Evolutionary conservation across 345 rosid species (phyloP).

Genomic region (Ceriops decandra): DNA sequence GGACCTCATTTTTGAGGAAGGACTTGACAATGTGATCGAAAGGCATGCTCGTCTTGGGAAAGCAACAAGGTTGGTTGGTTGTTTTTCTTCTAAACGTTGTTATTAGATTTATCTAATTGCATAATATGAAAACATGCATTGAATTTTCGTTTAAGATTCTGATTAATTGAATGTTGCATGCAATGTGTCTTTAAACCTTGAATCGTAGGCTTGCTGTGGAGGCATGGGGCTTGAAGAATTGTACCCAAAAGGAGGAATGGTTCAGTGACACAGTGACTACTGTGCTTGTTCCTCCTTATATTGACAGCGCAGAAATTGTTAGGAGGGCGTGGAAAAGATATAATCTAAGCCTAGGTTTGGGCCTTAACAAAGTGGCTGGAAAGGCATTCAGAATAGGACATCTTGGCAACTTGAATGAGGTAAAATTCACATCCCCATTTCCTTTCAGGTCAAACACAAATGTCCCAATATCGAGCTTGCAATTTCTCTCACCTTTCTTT

Average conservation of each 20-base stretch:
- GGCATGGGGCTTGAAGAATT: conserved; percentile 99
- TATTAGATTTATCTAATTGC: background rate
- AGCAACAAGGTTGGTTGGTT: conserved; percentile 66
- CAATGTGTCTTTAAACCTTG: background rate
- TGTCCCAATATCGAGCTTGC: background rate
- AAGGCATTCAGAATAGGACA: conserved; percentile 98
- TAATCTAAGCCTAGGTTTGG: conserved; percentile 93
- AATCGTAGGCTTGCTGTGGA: conserved; percentile 84
- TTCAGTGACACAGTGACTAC: conserved; percentile 97
- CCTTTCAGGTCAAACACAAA: background rate
- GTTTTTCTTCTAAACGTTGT: background rate
- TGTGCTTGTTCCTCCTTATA: conserved; percentile 75
- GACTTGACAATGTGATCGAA: conserved; percentile 80
- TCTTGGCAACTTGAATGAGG: conserved; percentile 91
- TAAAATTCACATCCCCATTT: conserved; percentile 22
- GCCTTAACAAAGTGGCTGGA: conserved; percentile 97
- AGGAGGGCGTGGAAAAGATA: conserved; percentile 87
- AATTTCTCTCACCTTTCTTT: too few species aligned
- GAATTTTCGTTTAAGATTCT: background rate
- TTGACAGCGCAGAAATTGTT: conserved; percentile 81
- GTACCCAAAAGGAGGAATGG: conserved; percentile 97
- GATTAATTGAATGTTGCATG: background rate
- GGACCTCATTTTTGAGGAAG: conserved; percentile 93
- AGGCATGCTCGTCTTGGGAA: conserved; percentile 85
- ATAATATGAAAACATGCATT: too few species aligned